A percentile compares a stretch with the other conserved stretches of the same genome.
Conservation (phyloP, 2,329 filamentous ascomycete genomes). For the Colletotrichum tabaci region DNA sequence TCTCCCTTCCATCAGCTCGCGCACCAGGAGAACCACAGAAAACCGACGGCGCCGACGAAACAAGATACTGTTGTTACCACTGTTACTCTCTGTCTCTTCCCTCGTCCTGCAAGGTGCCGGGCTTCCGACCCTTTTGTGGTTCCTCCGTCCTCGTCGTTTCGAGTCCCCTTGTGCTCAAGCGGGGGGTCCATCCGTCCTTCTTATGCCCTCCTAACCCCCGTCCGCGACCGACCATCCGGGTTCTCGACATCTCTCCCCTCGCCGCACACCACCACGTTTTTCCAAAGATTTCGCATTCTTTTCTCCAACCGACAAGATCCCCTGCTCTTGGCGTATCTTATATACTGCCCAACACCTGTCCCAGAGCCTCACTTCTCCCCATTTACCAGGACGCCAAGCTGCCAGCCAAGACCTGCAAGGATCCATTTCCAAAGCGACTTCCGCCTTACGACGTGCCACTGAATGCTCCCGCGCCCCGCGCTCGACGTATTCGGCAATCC, state of each 20-base stretch:
- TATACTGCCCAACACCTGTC: slow-evolving; percentile 30
- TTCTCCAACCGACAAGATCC: background rate
- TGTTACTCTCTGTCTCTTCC: background rate
- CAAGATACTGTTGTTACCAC: slow-evolving; percentile 9
- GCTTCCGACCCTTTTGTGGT: slow-evolving; percentile 29
- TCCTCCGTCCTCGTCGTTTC: slow-evolving; percentile 25
- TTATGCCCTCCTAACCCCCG: slow-evolving; percentile 31
- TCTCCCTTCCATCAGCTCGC: slow-evolving; percentile 4
- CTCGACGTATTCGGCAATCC: slow-evolving; percentile 17
- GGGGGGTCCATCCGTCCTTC: slow-evolving; percentile 32
- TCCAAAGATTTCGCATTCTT: background rate
- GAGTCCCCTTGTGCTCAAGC: slow-evolving; percentile 30
- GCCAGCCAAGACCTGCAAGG: slow-evolving; percentile 35
- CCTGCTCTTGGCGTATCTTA: slow-evolving; percentile 33
- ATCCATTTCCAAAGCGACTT: slow-evolving; percentile 13
- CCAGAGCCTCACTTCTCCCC: slow-evolving; percentile 5
- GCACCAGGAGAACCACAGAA: slow-evolving; percentile 12
- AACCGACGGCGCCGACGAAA: slow-evolving; percentile 17
- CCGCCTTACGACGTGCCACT: background rate
- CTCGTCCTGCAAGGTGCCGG: slow-evolving; percentile 33
- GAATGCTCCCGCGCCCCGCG: slow-evolving; percentile 2
- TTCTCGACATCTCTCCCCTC: slow-evolving; percentile 25
- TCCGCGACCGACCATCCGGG: slow-evolving; percentile 38
- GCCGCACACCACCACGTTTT: background rate
- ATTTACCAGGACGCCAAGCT: slow-evolving; percentile 39